Evolutionary conservation across 768 basidiomycete genomes (phyloP).

Genomic region (Mycena vitilis): DNA sequence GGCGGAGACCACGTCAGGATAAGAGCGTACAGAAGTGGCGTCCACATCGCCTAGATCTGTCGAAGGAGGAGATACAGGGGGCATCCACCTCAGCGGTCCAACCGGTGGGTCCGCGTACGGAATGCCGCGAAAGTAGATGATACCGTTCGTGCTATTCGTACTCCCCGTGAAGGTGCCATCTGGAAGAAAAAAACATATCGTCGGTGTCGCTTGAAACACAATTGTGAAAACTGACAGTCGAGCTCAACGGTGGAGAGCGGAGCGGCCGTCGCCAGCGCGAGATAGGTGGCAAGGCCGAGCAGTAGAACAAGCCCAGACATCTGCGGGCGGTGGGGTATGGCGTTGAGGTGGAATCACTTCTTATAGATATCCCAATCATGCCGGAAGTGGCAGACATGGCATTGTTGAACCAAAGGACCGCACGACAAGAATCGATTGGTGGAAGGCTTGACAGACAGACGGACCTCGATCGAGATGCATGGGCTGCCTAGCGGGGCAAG

Average conservation of each 20-base stretch:
- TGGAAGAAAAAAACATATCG: constrained; percentile 26
- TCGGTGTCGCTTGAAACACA: not conserved
- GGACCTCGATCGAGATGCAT: not conserved
- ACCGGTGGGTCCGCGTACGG: constrained; percentile 57
- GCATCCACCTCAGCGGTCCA: constrained; percentile 53
- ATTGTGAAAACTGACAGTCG: constrained; percentile 38
- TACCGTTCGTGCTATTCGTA: constrained; percentile 43
- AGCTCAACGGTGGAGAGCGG: constrained; percentile 33
- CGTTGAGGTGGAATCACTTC: not conserved
- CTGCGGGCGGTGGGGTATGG: not conserved
- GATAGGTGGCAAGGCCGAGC: not conserved
- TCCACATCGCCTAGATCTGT: constrained; percentile 48
- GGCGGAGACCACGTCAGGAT: not conserved
- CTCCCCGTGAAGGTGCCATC: constrained; percentile 54
- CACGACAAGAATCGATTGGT: not conserved
- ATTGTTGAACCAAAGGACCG: not conserved
- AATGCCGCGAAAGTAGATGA: constrained; percentile 54
- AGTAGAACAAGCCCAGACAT: not conserved
- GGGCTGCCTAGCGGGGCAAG: not conserved
- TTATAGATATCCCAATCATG: not conserved
- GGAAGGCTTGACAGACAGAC: not conserved
- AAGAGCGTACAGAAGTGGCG: constrained; percentile 45
- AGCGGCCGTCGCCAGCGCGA: constrained; percentile 5
- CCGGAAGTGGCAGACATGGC: too few relatives aligned
- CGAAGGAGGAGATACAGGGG: constrained; percentile 52